Percentiles rank a stretch among this genome's conserved stretches.
phyloP scores from a whole-genome alignment of 164 flowering plant genomes.

The Magnolia kwangsiensis region DNA sequence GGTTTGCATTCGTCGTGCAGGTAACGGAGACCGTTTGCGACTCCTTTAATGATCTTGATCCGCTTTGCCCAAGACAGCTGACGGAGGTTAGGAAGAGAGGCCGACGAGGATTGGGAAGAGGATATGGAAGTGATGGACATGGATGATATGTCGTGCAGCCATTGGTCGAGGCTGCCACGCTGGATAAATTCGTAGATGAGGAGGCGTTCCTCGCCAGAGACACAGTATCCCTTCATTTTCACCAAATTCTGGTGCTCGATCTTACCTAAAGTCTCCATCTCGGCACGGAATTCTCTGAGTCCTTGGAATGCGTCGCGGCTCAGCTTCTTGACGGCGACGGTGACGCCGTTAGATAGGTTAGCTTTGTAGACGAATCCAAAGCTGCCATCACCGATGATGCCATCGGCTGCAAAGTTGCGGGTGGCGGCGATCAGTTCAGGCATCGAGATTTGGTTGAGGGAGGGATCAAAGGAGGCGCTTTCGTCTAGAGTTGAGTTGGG shows the following conservation, averaged over 20 bases:
- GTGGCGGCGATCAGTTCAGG: slow-evolving; percentile 60
- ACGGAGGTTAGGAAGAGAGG: no score
- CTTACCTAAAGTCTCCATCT: slow-evolving; percentile 75
- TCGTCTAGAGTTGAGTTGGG: slow-evolving; percentile 26
- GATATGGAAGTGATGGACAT: background rate
- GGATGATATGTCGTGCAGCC: slow-evolving; percentile 51
- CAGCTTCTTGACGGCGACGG: slow-evolving; percentile 78
- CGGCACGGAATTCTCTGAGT: slow-evolving; percentile 77
- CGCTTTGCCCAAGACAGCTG: slow-evolving; percentile 59
- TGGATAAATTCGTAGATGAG: slow-evolving; percentile 70
- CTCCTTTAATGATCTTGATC: slow-evolving; percentile 47
- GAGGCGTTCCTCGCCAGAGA: slow-evolving; percentile 52
- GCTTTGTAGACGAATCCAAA: slow-evolving; percentile 83
- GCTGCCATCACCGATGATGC: slow-evolving; percentile 81
- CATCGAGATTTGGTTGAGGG: slow-evolving; percentile 54
- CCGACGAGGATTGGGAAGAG: slow-evolving; percentile 2
- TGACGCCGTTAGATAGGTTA: slow-evolving; percentile 36
- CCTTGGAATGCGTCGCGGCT: slow-evolving; percentile 76
- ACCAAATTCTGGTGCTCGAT: slow-evolving; percentile 64
- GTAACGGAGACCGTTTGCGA: slow-evolving; percentile 58
- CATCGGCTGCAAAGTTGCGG: slow-evolving; percentile 47
- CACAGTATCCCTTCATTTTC: slow-evolving; percentile 66
- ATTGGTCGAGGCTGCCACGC: slow-evolving; percentile 69
- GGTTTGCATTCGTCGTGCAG: slow-evolving; percentile 34
- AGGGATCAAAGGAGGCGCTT: slow-evolving; percentile 61